These are phyloP conservation scores for Licmophora abbreviata DNA, from an alignment of 108 stramenopile species.

Conservation along the genomic window DNA sequence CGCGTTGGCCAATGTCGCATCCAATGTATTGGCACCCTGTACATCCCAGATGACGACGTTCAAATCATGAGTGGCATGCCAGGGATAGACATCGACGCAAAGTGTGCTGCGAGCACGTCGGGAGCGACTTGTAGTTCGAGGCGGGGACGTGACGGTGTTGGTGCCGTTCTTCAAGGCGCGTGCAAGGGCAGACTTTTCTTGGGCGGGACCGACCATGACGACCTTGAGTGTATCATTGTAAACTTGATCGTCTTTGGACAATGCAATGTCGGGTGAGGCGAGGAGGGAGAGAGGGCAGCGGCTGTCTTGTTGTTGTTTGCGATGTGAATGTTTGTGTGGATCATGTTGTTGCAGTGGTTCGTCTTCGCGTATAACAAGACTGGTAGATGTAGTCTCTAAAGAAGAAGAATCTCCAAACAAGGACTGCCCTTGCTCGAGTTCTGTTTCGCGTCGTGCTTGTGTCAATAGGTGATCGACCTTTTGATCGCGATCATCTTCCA, in stretches of 20 bases:
- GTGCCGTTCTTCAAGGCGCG: conserved; percentile 21
- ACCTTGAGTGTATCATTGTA: conserved; percentile 51
- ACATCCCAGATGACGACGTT: conserved; percentile 43
- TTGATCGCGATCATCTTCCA: no score
- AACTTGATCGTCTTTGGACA: conserved; percentile 25
- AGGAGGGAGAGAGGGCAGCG: background rate
- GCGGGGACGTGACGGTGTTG: conserved; percentile 7
- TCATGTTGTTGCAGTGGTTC: background rate
- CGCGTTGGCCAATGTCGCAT: conserved; percentile 28
- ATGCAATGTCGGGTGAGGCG: conserved; percentile 4
- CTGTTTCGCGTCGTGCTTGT: no score
- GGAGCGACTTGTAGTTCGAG: background rate
- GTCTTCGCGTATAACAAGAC: background rate
- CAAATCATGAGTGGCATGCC: conserved; percentile 10
- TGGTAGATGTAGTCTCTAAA: background rate
- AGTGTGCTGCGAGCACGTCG: background rate
- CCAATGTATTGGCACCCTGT: conserved; percentile 13
- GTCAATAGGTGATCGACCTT: no score
- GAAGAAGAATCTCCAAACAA: background rate
- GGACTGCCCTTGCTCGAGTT: background rate
- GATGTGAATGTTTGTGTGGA: conserved; percentile 2
- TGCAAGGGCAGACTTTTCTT: conserved; percentile 28
- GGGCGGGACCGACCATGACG: conserved; percentile 27
- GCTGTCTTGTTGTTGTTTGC: background rate
- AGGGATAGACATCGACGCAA: background rate